These are phyloP conservation scores for Mycosarcoma mackinlayi DNA, from an alignment of 1,284 basidiomycete genomes.

Conservation along the genomic window DNA sequence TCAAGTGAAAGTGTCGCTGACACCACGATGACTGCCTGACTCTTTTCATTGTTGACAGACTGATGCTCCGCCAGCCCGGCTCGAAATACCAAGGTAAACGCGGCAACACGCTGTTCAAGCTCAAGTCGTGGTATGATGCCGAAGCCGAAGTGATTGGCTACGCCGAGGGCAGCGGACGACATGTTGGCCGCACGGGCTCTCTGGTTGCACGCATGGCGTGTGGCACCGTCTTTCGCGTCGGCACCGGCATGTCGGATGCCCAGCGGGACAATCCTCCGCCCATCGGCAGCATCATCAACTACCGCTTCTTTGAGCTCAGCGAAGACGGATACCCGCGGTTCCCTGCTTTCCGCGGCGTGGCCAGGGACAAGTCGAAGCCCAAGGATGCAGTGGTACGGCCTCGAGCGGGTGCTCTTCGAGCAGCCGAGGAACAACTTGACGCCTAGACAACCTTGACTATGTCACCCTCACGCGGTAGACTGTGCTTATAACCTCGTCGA, in stretches of 20 bases:
- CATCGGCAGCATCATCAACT: constrained; percentile 74
- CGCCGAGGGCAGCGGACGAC: constrained; percentile 73
- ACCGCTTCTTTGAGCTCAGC: constrained; percentile 77
- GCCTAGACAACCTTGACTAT: too few species aligned
- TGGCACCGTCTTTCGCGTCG: constrained; percentile 70
- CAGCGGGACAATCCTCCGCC: constrained; percentile 66
- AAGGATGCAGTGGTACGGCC: constrained; percentile 55
- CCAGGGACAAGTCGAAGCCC: constrained; percentile 46
- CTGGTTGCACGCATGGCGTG: constrained; percentile 76
- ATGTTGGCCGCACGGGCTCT: constrained; percentile 73
- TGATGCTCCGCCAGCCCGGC: constrained; percentile 75
- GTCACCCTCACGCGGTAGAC: too few species aligned
- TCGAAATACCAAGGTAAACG: constrained; percentile 74
- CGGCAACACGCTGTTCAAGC: constrained; percentile 74
- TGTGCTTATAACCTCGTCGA: too few species aligned
- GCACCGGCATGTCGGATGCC: constrained; percentile 59
- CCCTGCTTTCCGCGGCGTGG: constrained; percentile 75
- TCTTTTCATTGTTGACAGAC: constrained; percentile 25
- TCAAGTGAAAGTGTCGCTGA: neutral
- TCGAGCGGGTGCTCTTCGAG: constrained; percentile 12
- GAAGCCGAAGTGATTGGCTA: constrained; percentile 76
- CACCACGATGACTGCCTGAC: neutral
- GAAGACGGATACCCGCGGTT: constrained; percentile 72
- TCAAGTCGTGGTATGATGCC: constrained; percentile 78
- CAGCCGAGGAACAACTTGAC: constrained; percentile 11